Conservation (phyloP, 257 asterid genomes). For the Gentiana dahurica region DNA sequence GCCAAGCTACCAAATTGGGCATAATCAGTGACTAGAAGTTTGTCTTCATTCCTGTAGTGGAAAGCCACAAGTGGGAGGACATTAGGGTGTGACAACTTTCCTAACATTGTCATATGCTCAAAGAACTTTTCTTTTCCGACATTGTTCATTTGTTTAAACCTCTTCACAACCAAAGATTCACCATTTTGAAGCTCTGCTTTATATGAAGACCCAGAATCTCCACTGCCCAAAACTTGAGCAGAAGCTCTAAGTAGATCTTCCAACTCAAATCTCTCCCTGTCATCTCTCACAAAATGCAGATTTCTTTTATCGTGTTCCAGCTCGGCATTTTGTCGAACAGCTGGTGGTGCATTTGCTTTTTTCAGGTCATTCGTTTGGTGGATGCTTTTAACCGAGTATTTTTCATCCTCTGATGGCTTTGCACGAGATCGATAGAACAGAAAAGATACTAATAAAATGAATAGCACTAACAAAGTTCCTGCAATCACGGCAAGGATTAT, state of each 20-base stretch:
- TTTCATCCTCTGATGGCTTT: constrained; percentile 23
- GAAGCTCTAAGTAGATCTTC: constrained; percentile 58
- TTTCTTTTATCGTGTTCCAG: constrained; percentile 23
- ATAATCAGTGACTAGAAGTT: constrained; percentile 45
- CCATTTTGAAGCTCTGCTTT: constrained; percentile 43
- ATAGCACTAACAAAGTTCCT: constrained; percentile 11
- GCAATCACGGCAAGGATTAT: constrained; percentile 18
- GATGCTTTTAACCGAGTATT: constrained; percentile 15
- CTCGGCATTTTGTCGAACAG: constrained; percentile 4
- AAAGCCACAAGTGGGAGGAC: constrained; percentile 58
- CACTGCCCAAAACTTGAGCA: constrained; percentile 60
- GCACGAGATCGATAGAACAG: constrained; percentile 11
- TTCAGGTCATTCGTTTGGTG: constrained; percentile 6
- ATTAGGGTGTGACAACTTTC: constrained; percentile 44
- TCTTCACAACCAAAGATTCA: constrained; percentile 33
- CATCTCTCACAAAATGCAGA: constrained; percentile 35
- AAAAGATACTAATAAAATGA: constrained; percentile 12
- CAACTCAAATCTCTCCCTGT: constrained; percentile 37
- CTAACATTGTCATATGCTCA: constrained; percentile 44
- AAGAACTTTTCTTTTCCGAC: constrained; percentile 42
- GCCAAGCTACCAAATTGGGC: constrained; percentile 57
- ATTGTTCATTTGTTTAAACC: constrained; percentile 43
- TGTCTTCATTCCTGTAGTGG: constrained; percentile 49
- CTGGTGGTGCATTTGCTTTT: neutral
- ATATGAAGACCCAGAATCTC: constrained; percentile 62